A percentile compares a stretch with the other conserved stretches of the same genome.
These are phyloP conservation scores for Vitis cinerea DNA, from an alignment of 164 flowering plant species.

Conservation along the genomic window DNA sequence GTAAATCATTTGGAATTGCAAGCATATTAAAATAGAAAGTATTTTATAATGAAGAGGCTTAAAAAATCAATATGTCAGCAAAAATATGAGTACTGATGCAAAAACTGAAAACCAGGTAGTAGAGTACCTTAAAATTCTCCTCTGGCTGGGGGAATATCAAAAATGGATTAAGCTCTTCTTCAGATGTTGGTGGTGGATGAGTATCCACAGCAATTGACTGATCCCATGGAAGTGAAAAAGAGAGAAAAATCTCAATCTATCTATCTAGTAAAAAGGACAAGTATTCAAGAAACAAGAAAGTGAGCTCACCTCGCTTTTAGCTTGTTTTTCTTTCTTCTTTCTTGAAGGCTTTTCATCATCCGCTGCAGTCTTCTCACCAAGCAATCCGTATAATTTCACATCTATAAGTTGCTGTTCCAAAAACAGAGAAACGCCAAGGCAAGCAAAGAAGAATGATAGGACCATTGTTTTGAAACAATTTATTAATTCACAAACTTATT, in stretches of 20 bases:
- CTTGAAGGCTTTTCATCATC: conserved; percentile 78
- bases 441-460: conserved; percentile 6
- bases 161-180: conserved; percentile 89
- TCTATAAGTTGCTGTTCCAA: conserved; percentile 62
- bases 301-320: conserved; percentile 57
- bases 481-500: background rate
- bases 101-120: background rate
- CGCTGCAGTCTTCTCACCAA: conserved; percentile 93
- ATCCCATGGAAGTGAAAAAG: conserved; percentile 32
- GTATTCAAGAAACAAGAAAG: background rate
- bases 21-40: too few species aligned
- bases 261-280: background rate
- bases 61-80: background rate
- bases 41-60: too few species aligned
- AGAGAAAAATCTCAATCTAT: background rate
- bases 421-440: conserved; percentile 1
- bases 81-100: background rate
- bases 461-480: background rate
- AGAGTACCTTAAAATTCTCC: conserved; percentile 75
- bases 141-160: conserved; percentile 79
- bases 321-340: conserved; percentile 90
- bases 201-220: conserved; percentile 30
- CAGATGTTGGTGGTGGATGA: conserved; percentile 47
- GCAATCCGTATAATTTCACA: conserved; percentile 59
- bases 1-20: too few species aligned